Evolutionary conservation across 2,329 filamentous ascomycete genomes (phyloP).

Genomic region (Gaeumannomyces tritici): DNA sequence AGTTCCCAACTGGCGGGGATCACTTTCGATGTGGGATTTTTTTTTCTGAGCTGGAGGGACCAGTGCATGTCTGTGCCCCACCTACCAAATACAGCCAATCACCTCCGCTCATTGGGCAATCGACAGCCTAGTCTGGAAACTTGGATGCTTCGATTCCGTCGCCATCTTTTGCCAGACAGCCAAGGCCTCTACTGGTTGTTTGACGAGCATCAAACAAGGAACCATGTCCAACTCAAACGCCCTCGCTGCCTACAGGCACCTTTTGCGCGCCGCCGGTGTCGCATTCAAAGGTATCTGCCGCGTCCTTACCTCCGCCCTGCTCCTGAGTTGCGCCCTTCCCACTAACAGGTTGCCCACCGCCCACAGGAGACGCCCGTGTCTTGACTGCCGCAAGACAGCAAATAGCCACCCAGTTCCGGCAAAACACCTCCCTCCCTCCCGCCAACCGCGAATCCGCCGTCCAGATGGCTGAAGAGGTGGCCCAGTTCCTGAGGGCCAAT

Average conservation of each 20-base stretch:
- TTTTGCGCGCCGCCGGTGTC: slow-evolving; percentile 1
- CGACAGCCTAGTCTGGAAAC: background rate
- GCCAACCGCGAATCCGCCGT: slow-evolving; percentile 55
- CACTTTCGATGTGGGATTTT: background rate
- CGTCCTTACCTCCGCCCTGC: background rate
- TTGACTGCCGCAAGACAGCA: slow-evolving; percentile 62
- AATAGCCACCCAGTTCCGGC: slow-evolving; percentile 66
- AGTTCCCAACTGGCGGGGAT: background rate
- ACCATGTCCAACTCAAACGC: background rate
- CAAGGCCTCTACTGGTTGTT: too few species aligned
- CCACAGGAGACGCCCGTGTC: slow-evolving; percentile 57
- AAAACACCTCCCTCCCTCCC: slow-evolving; percentile 49
- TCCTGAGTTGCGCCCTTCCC: background rate
- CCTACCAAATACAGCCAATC: background rate
- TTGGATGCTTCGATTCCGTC: background rate
- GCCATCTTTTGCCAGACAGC: too few species aligned
- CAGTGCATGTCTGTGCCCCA: background rate
- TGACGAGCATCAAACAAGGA: background rate
- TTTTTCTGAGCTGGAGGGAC: background rate
- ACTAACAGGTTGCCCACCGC: background rate
- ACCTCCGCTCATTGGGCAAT: background rate
- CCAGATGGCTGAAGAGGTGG: slow-evolving; percentile 72
- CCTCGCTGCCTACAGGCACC: background rate
- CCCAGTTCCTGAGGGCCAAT: slow-evolving; percentile 70
- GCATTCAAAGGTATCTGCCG: slow-evolving; percentile 2